Evolutionary conservation across 2,329 filamentous ascomycete genomes (phyloP).

Genomic region (Lecanoromycetidae sp.): DNA sequence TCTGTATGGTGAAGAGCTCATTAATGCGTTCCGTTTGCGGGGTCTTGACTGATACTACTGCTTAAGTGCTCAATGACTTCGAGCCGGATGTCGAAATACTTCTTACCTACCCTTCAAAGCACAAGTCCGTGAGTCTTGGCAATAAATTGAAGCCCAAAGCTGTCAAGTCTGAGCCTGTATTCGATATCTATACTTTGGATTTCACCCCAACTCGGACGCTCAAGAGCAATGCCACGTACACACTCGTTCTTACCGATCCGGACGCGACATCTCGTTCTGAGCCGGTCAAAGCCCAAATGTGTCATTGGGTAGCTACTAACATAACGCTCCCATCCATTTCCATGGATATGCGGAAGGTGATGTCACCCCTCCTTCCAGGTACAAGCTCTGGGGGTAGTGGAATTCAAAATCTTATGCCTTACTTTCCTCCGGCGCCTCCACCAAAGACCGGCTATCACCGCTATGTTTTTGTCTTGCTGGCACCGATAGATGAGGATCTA

Average conservation of each 20-base stretch:
- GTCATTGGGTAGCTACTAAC: slow-evolving; percentile 25
- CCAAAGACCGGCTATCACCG: slow-evolving; percentile 45
- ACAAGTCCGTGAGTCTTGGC: slow-evolving; percentile 38
- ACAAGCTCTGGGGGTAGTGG: background rate
- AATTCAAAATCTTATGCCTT: slow-evolving; percentile 32
- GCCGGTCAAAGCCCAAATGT: slow-evolving; percentile 46
- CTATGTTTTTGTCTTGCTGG: slow-evolving; percentile 44
- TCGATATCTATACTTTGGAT: slow-evolving; percentile 28
- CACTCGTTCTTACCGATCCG: slow-evolving; percentile 44
- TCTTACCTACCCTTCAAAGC: slow-evolving; percentile 35
- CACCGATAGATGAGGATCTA: background rate
- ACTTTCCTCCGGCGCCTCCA: slow-evolving; percentile 44
- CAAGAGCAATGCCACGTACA: slow-evolving; percentile 30
- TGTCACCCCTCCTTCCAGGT: background rate
- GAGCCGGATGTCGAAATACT: slow-evolving; percentile 40
- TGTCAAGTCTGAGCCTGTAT: slow-evolving; percentile 31
- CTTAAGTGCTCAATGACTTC: slow-evolving; percentile 52
- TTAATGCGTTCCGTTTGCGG: slow-evolving; percentile 9
- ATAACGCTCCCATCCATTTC: slow-evolving; percentile 17
- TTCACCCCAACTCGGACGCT: slow-evolving; percentile 20
- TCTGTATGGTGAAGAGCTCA: background rate
- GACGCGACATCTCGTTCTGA: slow-evolving; percentile 44
- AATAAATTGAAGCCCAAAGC: slow-evolving; percentile 40
- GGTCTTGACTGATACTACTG: too few relatives aligned
- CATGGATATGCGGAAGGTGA: background rate